Evolutionary conservation across 2,329 filamentous ascomycete species (phyloP).

Genomic region (Calonectria pteridis): DNA sequence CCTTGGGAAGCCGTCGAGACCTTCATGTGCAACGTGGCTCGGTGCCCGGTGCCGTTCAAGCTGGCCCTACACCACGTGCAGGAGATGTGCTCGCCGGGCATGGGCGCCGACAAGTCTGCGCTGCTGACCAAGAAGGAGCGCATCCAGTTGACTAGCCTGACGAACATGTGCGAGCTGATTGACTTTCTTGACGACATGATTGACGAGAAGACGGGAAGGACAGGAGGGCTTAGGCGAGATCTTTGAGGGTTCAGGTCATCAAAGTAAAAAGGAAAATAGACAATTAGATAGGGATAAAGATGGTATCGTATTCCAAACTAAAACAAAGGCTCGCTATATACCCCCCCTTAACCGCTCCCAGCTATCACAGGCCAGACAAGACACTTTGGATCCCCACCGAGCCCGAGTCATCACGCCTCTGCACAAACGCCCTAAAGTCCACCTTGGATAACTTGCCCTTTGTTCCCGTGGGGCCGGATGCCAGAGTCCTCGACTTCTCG

Average conservation of each 20-base stretch:
- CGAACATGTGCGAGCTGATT: constrained; percentile 68
- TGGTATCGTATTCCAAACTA: constrained; percentile 43
- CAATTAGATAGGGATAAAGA: constrained; percentile 21
- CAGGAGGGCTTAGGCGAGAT: constrained; percentile 48
- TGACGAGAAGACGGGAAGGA: constrained; percentile 49
- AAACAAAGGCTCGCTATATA: constrained; percentile 25
- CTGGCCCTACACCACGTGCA: constrained; percentile 74
- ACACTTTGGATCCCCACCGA: constrained; percentile 87
- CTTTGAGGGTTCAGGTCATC: constrained; percentile 39
- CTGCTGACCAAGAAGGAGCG: constrained; percentile 71
- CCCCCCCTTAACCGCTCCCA: neutral
- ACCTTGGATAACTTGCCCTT: constrained; percentile 72
- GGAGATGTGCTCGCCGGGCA: constrained; percentile 74
- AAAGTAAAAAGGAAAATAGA: neutral
- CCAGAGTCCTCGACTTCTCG: constrained; percentile 75
- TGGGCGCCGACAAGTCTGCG: constrained; percentile 63
- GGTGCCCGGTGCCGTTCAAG: constrained; percentile 71
- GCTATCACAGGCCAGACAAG: constrained; percentile 69
- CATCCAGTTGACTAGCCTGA: constrained; percentile 60
- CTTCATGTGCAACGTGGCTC: constrained; percentile 71
- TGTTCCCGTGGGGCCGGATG: constrained; percentile 53
- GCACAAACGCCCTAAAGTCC: constrained; percentile 86
- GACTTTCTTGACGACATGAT: constrained; percentile 70
- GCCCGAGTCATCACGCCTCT: constrained; percentile 85
- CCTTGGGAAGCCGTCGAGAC: constrained; percentile 73